Percentiles rank a stretch among this genome's conserved stretches.
phyloP scores from a whole-genome alignment of 768 basidiomycete genomes.

The Termitomyces sp. region DNA sequence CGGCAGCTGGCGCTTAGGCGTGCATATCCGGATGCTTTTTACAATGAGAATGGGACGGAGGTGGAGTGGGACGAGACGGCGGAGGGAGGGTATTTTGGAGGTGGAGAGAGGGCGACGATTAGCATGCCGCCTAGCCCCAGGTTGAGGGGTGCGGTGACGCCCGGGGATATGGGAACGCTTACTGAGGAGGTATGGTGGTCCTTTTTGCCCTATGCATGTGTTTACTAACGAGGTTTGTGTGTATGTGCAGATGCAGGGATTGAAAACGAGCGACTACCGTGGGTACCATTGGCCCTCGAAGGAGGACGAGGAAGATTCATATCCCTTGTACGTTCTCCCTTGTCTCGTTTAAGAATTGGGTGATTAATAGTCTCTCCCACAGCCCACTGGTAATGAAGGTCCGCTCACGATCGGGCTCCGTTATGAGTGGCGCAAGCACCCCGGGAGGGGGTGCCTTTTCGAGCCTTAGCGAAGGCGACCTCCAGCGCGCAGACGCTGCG shows the following conservation, averaged over 20 bases:
- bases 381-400: slow-evolving; percentile 92
- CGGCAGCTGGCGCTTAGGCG: slow-evolving; percentile 87
- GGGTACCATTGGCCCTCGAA: slow-evolving; percentile 59
- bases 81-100: slow-evolving; percentile 38
- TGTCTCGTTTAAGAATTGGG: not conserved
- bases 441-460: slow-evolving; percentile 80
- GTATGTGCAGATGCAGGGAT: slow-evolving; percentile 68
- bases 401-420: slow-evolving; percentile 76
- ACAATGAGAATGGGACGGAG: slow-evolving; percentile 38
- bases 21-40: slow-evolving; percentile 94
- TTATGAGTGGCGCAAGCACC: slow-evolving; percentile 70
- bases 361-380: slow-evolving; percentile 11
- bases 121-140: slow-evolving; percentile 89
- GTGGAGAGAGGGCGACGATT: slow-evolving; percentile 60
- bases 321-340: slow-evolving; percentile 68
- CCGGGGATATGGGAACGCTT: slow-evolving; percentile 88
- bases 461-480: slow-evolving; percentile 84
- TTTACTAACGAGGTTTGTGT: not conserved
- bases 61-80: slow-evolving; percentile 35
- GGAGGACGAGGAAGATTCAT: slow-evolving; percentile 88
- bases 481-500: slow-evolving; percentile 85
- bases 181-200: slow-evolving; percentile 66
- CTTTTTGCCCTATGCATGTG: not conserved
- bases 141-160: slow-evolving; percentile 83
- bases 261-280: slow-evolving; percentile 85